Evolutionary conservation across 2,329 filamentous ascomycete genomes (phyloP).

Genomic region (Calonectria honghensis): DNA sequence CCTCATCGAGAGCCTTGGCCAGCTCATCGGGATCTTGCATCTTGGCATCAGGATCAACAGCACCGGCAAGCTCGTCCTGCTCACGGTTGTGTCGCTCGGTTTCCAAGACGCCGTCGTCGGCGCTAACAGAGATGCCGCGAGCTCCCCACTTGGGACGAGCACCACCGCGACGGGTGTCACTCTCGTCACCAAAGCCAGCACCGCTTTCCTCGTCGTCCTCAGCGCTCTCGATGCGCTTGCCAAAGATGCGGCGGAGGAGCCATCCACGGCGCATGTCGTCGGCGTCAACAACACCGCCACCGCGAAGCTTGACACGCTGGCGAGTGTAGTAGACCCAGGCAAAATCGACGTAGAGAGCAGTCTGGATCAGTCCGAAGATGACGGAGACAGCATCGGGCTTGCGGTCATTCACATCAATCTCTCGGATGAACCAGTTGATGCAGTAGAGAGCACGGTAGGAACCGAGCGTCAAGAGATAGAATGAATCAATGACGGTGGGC

Average conservation of each 20-base stretch:
- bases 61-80: slow-evolving; percentile 67
- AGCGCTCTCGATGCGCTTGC: slow-evolving; percentile 71
- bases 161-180: slow-evolving; percentile 54
- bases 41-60: slow-evolving; percentile 77
- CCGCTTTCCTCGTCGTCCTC: slow-evolving; percentile 78
- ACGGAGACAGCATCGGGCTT: slow-evolving; percentile 83
- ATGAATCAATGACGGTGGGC: slow-evolving; percentile 97
- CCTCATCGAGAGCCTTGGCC: slow-evolving; percentile 75
- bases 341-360: slow-evolving; percentile 92
- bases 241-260: slow-evolving; percentile 87
- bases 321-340: slow-evolving; percentile 97
- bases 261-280: slow-evolving; percentile 92
- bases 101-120: slow-evolving; percentile 76
- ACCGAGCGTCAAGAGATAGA: slow-evolving; percentile 91
- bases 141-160: slow-evolving; percentile 76
- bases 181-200: slow-evolving; percentile 66
- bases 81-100: slow-evolving; percentile 68
- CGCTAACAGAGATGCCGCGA: slow-evolving; percentile 79
- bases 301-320: slow-evolving; percentile 93
- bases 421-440: slow-evolving; percentile 89
- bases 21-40: slow-evolving; percentile 81
- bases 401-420: slow-evolving; percentile 74
- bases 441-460: slow-evolving; percentile 93
- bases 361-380: slow-evolving; percentile 92
- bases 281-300: slow-evolving; percentile 89